A percentile compares a stretch with the other conserved stretches of the same genome.
phyloP scores from a whole-genome alignment of 164 flowering plant genomes.

The Kingdonia uniflora region DNA sequence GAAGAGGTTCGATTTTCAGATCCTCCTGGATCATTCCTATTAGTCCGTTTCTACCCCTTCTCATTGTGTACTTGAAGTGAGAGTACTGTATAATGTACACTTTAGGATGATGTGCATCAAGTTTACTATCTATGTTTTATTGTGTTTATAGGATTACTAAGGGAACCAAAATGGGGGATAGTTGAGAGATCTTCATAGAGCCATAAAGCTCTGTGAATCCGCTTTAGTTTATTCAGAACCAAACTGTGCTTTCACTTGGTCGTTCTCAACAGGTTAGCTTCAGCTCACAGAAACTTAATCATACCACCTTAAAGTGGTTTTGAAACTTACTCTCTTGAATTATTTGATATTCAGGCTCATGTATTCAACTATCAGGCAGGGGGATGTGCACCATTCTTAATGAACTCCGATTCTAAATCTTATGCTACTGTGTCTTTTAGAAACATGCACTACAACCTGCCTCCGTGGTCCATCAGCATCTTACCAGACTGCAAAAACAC shows the following conservation, averaged over 20 bases:
- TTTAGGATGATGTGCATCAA: too few relatives aligned
- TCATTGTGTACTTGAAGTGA: too few relatives aligned
- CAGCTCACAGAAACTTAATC: conserved; percentile 1
- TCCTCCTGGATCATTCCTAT: too few relatives aligned
- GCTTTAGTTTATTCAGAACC: conserved; percentile 74
- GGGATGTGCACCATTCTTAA: conserved; percentile 79
- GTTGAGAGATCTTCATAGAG: conserved; percentile 71
- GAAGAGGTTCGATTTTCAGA: too few relatives aligned
- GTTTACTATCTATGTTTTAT: conserved; percentile 2
- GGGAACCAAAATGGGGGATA: conserved; percentile 85
- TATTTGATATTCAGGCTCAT: conserved; percentile 43
- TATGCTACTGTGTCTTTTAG: conserved; percentile 40
- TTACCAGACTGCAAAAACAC: conserved; percentile 83
- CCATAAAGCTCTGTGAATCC: conserved; percentile 71
- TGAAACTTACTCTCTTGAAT: background rate
- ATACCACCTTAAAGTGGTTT: background rate
- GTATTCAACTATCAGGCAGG: conserved; percentile 49
- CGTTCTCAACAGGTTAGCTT: conserved; percentile 51
- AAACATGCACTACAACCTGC: conserved; percentile 47
- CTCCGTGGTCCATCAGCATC: conserved; percentile 90
- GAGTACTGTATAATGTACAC: too few relatives aligned
- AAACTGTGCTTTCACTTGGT: conserved; percentile 39
- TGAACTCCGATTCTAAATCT: conserved; percentile 46
- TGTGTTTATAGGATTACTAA: conserved; percentile 40
- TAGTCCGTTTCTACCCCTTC: too few relatives aligned